Evolutionary conservation across 1,139 yeast genomes (phyloP), one percentile per base, ranked within the genome.

Genomic region (Diutina pseudorugosa): DNA sequence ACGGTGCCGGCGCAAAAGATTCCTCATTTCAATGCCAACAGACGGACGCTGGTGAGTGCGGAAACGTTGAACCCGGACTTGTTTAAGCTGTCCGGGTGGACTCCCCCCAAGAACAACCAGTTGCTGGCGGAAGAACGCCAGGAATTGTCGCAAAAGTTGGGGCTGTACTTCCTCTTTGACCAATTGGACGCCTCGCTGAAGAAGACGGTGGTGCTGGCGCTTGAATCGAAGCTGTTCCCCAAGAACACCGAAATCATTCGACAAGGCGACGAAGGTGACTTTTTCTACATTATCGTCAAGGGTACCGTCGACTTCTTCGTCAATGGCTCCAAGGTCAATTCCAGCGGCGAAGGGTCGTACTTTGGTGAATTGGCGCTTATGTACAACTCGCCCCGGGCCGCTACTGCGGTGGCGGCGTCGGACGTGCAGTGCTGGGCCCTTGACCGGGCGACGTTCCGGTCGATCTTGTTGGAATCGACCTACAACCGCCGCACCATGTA

Each of bases 371-470:
- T 93, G 63, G 98, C 98, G 1, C 78, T 93, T 61, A 90, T 93
- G 96, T 93, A 93, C 72, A 93, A 93, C 68, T 83, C 97, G 20
- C 98, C 98, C 56, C 82, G 98, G 69, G 98, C 98, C 6, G 98
- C 98, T 18, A 90, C 98, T 1, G 98, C 89, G 1, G 64, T 77
- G 20, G 95, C 97, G 9, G 76, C 81, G 36, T 71, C 83, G 9
- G 85, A 82, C 58, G 77, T 91, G 52, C 68, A 71, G 11, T 71
- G 76, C 59, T 93, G 97, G 97, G 95, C 96, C 1, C 77, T 93
- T 61, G 98, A 93, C 69, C 82, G 98, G 64, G 73, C 86, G 62
- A 91, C 98, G 0, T 93, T 93, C 75, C 84, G 97, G 68, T 80
- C 93, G 65, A 93, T 93, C 58, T 75, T 93, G 56, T 76, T 91